phyloP scores from a whole-genome alignment of 1,284 basidiomycete genomes.

The Ceratobasidium sp. region DNA sequence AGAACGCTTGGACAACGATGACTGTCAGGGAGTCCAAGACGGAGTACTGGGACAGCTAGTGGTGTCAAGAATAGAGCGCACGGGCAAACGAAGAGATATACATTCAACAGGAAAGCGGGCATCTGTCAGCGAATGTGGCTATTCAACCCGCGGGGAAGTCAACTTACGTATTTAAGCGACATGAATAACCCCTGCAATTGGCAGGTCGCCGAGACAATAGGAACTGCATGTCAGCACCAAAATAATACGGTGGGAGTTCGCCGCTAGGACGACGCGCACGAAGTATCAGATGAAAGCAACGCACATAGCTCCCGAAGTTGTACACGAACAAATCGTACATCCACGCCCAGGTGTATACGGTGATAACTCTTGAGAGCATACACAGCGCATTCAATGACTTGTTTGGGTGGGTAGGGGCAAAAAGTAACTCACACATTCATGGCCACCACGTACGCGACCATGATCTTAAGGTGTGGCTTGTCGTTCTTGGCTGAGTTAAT shows the following conservation, averaged over 20 bases:
- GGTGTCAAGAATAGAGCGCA: not conserved
- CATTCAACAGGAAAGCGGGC: not conserved
- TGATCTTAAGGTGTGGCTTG: not conserved
- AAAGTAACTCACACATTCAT: slow-evolving; percentile 21
- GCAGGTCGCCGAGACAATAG: not conserved
- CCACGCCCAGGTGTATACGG: slow-evolving; percentile 19
- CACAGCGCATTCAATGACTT: not conserved
- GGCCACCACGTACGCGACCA: slow-evolving; percentile 6
- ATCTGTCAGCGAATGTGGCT: not conserved
- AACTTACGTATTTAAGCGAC: slow-evolving; percentile 28
- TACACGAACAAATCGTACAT: slow-evolving; percentile 25
- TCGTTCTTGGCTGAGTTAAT: not conserved
- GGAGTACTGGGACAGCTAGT: slow-evolving; percentile 18
- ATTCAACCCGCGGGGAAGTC: not conserved
- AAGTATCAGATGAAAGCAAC: not conserved
- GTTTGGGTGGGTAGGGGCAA: not conserved
- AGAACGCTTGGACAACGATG: slow-evolving; percentile 16
- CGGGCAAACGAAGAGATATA: not conserved
- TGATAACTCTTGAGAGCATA: not conserved
- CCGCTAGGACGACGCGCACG: no score
- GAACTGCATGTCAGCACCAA: not conserved
- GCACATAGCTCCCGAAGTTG: slow-evolving; percentile 19
- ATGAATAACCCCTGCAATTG: slow-evolving; percentile 6
- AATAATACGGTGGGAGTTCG: not conserved
- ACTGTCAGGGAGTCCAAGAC: slow-evolving; percentile 20